Base-by-base conservation (phyloP, 305 asterid genomes). In the Plantago coronopus region DNA sequence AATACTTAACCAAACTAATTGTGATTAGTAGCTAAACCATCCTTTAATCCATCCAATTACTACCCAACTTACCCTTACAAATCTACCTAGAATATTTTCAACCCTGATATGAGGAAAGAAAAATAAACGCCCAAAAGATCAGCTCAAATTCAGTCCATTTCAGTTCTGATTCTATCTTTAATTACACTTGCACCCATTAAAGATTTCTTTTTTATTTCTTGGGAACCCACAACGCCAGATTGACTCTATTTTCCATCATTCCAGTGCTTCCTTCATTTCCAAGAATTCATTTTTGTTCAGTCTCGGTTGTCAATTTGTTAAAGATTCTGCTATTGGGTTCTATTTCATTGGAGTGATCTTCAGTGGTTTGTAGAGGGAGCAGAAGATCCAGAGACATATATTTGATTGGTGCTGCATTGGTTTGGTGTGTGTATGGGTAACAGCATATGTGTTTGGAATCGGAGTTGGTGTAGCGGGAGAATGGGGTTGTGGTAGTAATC, bases 371-470 rank as follows among this genome's bases (percentile, higher is more conserved):
- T 61, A 75, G 59, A 55, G 66, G 73, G 23, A 72, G 62, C 62
- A 49, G 70, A 71, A 77, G 82, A 71, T 79, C 78, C 76, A 59
- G 63, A 49, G 72, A 74, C 58, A 69, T 59, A 70, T 74, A 57
- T 55, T n/a, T n/a, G n/a, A n/a, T n/a, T 3, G 48, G 40, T 25
- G 44, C 54, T 46, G 16, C 74, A 64, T 64, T 66, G 45, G 46
- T 20, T 27, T 19, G 69, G 53, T 49, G 53, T 27, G 67, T 47
- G 67, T 50, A 12, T 48, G n/a, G n/a, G n/a, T n/a, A n/a, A n/a
- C n/a, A n/a, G 55, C 67, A 48, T 46, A 20, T 62, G 3, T 58
- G 44, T 25, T 42, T 38, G 17, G 7, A 25, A 4, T 27, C 48
- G 65, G 56, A 68, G 57, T 72, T 65, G 65, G 63, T 62, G 59